These are phyloP conservation scores for Thermoascus crustaceus DNA, from an alignment of 2,329 filamentous ascomycete genomes.

Conservation along the genomic window DNA sequence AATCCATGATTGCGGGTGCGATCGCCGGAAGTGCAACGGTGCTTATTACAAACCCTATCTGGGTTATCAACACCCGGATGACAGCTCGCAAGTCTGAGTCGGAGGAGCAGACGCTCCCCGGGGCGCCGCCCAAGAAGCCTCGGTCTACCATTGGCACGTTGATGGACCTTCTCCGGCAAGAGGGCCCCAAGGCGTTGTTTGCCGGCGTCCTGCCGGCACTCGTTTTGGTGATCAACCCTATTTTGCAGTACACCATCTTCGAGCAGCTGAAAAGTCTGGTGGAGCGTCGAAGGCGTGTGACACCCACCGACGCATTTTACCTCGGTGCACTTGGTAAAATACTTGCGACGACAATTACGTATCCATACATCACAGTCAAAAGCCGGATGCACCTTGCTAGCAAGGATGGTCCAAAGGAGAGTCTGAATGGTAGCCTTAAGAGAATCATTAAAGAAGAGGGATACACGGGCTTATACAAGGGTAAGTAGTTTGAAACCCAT, in stretches of 20 bases:
- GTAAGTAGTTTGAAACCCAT: constrained; percentile 42
- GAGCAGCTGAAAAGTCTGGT: constrained; percentile 93
- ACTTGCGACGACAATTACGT: constrained; percentile 86
- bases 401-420: constrained; percentile 67
- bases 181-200: constrained; percentile 80
- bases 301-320: constrained; percentile 79
- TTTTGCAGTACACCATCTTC: constrained; percentile 96
- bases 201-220: constrained; percentile 86
- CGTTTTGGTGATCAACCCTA: constrained; percentile 94
- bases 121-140: constrained; percentile 40
- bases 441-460: constrained; percentile 82
- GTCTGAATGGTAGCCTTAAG: constrained; percentile 67
- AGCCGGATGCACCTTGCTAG: constrained; percentile 91
- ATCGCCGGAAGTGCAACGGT: constrained; percentile 91
- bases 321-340: constrained; percentile 91
- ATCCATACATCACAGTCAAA: constrained; percentile 98
- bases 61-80: constrained; percentile 98
- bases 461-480: constrained; percentile 86
- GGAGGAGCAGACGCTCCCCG: constrained; percentile 35
- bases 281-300: constrained; percentile 69
- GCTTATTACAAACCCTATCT: constrained; percentile 95
- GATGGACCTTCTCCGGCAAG: constrained; percentile 68
- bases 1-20: constrained; percentile 92
- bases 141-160: constrained; percentile 76
- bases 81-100: constrained; percentile 69